Evolutionary conservation across 192 early-diverging fungal genomes (phyloP), one percentile per base, ranked within the genome.

Genomic region (Coemansia sp.): DNA sequence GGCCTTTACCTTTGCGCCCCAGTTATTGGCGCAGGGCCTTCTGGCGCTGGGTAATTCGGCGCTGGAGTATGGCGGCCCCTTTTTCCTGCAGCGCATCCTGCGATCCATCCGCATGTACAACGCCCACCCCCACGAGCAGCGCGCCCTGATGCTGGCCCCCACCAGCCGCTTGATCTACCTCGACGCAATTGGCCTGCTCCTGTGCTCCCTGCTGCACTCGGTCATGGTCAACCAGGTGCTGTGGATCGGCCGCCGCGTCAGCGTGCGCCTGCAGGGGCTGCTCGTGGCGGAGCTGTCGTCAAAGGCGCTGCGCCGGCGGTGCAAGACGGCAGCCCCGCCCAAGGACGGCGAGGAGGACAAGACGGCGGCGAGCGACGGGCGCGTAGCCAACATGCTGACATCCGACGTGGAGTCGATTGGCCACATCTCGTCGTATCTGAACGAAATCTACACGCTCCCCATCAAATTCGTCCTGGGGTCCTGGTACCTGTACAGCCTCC

Each of bases 331-430:
- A 13, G 57, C 9, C 10, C 39, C 63, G 29, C 60, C 74, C 24
- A 84, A 69, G 34, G 81, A 76, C 27, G 73, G 77, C 27, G 75
- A 74, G 2, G 60, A 64, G 6, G 80, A 85, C 24, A 66, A 56
- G 29, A 76, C 76, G 24, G 81, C 85, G n/a, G 31, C 53, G 21
- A 74, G 75, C 60, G 80, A 87, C 14, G 91, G 91, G 7, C 87
- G 85, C 0, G 75, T 93, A 21, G 83, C 87, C 39, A 93, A 92
- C 65, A 73, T 93, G 62, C 90, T 92, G 77, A 86, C 89, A 6
- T 86, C 89, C 0, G 93, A 95, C 66, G 77, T 91, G 6, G 82
- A 85, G 35, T 87, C 88, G 64, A 76, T 93, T 33, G 85, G 85
- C n/a, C 84, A 87, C 40, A 81, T 86, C 11, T 63, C 78, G 45